phyloP scores from a whole-genome alignment of 495 filamentous ascomycete genomes.

The Polyplosphaeria fusca region DNA sequence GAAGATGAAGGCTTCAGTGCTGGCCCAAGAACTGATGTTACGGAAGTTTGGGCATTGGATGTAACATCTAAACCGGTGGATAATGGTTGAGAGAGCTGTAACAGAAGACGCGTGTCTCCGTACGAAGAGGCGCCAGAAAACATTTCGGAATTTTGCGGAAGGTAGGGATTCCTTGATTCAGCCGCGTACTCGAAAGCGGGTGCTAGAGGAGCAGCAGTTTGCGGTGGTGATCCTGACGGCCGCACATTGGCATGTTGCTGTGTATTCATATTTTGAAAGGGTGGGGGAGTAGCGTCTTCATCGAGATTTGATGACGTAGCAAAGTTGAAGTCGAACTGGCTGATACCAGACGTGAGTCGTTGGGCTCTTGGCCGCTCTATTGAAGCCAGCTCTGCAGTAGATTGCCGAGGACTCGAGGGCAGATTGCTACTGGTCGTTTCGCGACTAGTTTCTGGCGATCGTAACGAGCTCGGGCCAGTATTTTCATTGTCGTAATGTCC shows the following conservation, averaged over 20 bases:
- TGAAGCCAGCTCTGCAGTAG: no score
- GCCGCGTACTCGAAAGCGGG: slow-evolving; percentile 22
- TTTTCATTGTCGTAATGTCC: slow-evolving; percentile 15
- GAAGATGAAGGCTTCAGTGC: slow-evolving; percentile 21
- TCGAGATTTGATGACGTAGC: no score
- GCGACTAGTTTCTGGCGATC: no score
- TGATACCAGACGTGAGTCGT: slow-evolving; percentile 14
- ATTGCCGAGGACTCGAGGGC: no score
- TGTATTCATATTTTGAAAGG: no score
- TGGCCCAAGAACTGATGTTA: not conserved
- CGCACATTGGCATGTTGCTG: not conserved
- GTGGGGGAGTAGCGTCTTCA: no score
- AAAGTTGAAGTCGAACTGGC: slow-evolving; percentile 30
- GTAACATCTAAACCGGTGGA: no score
- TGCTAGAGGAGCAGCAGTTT: slow-evolving; percentile 12
- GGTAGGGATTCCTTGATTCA: not conserved
- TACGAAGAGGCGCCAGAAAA: slow-evolving; percentile 34
- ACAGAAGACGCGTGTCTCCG: slow-evolving; percentile 37
- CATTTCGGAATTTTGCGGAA: slow-evolving; percentile 15
- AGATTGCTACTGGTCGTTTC: no score
- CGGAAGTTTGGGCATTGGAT: no score
- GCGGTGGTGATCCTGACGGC: slow-evolving; percentile 15
- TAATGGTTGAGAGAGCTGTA: slow-evolving; percentile 26
- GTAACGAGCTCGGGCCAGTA: not conserved
- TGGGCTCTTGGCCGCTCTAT: not conserved